Conservation (phyloP, 768 basidiomycete species). For the Agrocybe pediades region DNA sequence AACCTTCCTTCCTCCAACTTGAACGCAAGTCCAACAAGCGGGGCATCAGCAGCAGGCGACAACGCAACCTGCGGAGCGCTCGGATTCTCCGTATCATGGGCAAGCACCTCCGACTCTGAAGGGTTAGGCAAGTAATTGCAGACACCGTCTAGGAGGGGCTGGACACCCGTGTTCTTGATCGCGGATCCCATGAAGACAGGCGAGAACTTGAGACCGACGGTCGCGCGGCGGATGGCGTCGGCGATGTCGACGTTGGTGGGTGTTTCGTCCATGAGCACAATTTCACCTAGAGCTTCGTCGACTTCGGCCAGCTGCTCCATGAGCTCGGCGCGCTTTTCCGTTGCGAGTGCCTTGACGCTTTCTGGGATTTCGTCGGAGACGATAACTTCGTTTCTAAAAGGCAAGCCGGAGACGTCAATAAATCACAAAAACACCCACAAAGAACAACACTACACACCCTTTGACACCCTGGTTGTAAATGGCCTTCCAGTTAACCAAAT, state of each 20-base stretch:
- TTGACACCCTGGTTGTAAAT: constrained; percentile 94
- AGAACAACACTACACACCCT: constrained; percentile 57
- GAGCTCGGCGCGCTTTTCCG: constrained; percentile 85
- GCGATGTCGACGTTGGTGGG: constrained; percentile 76
- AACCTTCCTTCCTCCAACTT: constrained; percentile 98
- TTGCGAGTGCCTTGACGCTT: constrained; percentile 70
- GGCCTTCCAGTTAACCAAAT: constrained; percentile 92
- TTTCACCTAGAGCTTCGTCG: constrained; percentile 92
- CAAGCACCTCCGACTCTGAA: constrained; percentile 72
- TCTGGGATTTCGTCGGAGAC: constrained; percentile 89
- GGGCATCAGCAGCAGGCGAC: constrained; percentile 80
- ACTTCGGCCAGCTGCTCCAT: constrained; percentile 96
- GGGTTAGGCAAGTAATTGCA: constrained; percentile 95
- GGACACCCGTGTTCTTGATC: constrained; percentile 95
- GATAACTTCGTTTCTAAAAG: constrained; percentile 71
- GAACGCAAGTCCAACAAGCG: constrained; percentile 94
- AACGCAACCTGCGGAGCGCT: constrained; percentile 73
- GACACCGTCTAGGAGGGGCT: constrained; percentile 91
- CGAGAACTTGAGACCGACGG: constrained; percentile 86
- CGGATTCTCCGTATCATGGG: constrained; percentile 79
- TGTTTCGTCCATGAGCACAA: constrained; percentile 82
- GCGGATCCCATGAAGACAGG: constrained; percentile 98
- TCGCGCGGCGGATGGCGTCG: constrained; percentile 86
- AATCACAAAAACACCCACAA: background rate
- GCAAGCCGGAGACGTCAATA: background rate